Conservation (phyloP, 2,329 filamentous ascomycete genomes). For the Colletotrichum agaves region DNA sequence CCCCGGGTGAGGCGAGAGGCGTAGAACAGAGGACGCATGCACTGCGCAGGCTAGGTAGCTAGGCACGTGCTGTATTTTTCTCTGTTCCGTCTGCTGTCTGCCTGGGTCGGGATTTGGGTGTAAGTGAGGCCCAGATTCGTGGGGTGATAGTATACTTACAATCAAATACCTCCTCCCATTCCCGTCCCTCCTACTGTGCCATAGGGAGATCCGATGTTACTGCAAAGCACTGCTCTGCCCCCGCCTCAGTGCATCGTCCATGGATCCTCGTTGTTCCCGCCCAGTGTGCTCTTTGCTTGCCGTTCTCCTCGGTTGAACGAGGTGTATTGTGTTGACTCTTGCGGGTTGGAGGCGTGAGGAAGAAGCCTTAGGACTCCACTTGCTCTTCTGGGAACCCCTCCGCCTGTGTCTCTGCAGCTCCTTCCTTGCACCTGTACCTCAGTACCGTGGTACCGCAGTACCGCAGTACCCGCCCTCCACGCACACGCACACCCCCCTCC, state of each 20-base stretch:
- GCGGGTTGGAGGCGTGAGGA: not conserved
- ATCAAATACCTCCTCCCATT: not conserved
- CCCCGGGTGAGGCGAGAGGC: constrained; percentile 32
- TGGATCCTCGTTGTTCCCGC: constrained; percentile 18
- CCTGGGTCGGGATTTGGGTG: too few species aligned
- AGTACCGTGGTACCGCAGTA: not conserved
- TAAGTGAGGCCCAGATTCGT: not conserved
- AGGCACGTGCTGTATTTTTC: too few species aligned
- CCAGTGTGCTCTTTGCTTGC: not conserved
- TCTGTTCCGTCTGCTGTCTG: not conserved
- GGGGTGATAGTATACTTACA: not conserved
- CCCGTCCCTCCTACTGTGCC: not conserved
- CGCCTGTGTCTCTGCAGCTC: not conserved
- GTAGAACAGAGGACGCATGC: constrained; percentile 25
- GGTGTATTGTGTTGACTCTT: too few species aligned
- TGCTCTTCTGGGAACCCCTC: constrained; percentile 5
- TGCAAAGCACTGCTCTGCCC: constrained; percentile 24
- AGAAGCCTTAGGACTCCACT: constrained; percentile 1
- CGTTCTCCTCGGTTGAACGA: too few species aligned
- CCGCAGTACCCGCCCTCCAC: constrained; percentile 3
- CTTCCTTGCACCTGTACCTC: not conserved
- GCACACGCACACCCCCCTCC: not conserved
- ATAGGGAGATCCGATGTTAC: constrained; percentile 35
- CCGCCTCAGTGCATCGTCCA: constrained; percentile 27
- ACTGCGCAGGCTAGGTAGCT: constrained; percentile 9